A percentile compares a stretch with the other conserved stretches of the same genome.
phyloP scores from a whole-genome alignment of 768 basidiomycete species.

The Imleria badia region DNA sequence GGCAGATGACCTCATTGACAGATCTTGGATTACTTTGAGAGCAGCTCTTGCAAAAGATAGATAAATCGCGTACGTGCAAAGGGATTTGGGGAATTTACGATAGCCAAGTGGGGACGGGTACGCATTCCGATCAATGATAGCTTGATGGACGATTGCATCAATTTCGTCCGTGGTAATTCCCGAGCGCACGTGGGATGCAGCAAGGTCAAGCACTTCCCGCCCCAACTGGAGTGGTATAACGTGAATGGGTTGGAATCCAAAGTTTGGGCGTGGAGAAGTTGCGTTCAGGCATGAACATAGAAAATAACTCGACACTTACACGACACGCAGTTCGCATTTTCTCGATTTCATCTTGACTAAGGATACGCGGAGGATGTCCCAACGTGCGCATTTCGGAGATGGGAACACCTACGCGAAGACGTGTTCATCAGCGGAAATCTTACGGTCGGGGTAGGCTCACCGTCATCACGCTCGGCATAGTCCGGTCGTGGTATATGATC shows the following conservation, averaged over 20 bases:
- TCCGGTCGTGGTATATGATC: constrained; percentile 85
- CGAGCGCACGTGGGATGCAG: constrained; percentile 82
- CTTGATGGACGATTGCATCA: constrained; percentile 91
- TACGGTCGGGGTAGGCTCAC: constrained; percentile 39
- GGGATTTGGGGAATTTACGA: constrained; percentile 88
- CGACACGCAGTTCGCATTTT: constrained; percentile 86
- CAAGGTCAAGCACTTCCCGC: constrained; percentile 90
- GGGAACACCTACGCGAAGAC: constrained; percentile 49
- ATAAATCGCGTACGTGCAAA: constrained; percentile 77
- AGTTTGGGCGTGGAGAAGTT: not conserved
- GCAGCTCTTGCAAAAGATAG: not conserved
- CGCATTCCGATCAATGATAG: constrained; percentile 82
- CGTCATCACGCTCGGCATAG: constrained; percentile 63
- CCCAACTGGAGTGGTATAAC: constrained; percentile 55
- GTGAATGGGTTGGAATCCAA: not conserved
- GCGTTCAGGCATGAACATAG: not conserved
- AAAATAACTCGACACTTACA: constrained; percentile 48
- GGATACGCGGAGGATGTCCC: constrained; percentile 63
- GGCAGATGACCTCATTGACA: constrained; percentile 95
- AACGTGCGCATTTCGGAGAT: constrained; percentile 54
- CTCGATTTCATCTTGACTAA: constrained; percentile 74
- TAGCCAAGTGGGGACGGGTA: constrained; percentile 97
- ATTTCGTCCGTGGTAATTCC: constrained; percentile 96
- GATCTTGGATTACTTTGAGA: constrained; percentile 48
- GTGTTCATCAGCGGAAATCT: not conserved